Conservation (phyloP, 305 asterid species). For the Stenogyne calaminthoides region DNA sequence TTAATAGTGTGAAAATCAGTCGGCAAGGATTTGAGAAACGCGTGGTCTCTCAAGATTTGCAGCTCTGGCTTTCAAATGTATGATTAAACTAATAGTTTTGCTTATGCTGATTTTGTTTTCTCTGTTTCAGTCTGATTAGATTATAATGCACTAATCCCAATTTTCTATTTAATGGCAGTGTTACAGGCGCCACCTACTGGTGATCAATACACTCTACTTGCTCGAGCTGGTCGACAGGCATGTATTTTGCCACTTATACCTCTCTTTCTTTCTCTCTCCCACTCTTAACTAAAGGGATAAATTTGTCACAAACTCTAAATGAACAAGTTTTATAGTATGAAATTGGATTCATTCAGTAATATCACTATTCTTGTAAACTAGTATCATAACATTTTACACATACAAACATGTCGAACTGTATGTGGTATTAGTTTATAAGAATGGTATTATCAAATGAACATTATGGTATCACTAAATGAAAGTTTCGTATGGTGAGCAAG, state of each 20-base stretch:
- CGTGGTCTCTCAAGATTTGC: slow-evolving; percentile 94
- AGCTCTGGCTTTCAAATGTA: slow-evolving; percentile 98
- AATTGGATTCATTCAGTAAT: no score
- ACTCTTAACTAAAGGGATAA: background rate
- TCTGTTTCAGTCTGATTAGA: slow-evolving; percentile 12
- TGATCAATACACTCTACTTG: slow-evolving; percentile 78
- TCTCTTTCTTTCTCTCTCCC: no score
- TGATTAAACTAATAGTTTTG: background rate
- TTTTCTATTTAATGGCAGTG: slow-evolving; percentile 16
- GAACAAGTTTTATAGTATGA: no score
- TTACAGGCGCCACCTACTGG: slow-evolving; percentile 77
- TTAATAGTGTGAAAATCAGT: slow-evolving; percentile 57
- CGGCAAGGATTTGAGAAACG: slow-evolving; percentile 96
- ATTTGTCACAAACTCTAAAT: background rate
- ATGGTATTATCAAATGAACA: no score
- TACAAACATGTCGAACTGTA: no score
- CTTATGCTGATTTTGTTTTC: background rate
- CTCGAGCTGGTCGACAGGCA: slow-evolving; percentile 99
- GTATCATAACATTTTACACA: no score
- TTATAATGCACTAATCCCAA: slow-evolving; percentile 4
- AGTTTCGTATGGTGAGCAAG: no score
- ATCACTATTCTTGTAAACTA: no score
- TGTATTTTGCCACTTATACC: background rate
- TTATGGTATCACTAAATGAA: no score
- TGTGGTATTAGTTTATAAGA: no score